Evolutionary conservation across 1,139 yeast species (phyloP).

Genomic region (Sugiyamaella grinbergsii): DNA sequence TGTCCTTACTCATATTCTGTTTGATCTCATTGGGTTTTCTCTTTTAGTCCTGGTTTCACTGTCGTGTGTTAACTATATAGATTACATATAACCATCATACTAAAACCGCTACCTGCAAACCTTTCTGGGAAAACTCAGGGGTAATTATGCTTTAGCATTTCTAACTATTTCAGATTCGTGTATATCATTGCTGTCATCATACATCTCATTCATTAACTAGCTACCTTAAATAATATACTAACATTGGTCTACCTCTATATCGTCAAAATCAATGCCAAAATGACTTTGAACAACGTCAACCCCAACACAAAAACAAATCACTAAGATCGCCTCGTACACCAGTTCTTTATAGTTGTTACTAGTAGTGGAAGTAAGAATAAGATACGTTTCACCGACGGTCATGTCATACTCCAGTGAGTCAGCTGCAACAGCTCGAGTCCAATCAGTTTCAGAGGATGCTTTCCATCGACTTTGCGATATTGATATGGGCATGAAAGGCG

Average conservation of each 20-base stretch:
- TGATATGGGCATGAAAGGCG: constrained; percentile 20
- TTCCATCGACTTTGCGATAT: constrained; percentile 10
- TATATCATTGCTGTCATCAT: no score
- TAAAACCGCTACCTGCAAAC: no score
- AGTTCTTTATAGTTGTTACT: constrained; percentile 4
- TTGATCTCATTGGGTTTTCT: no score
- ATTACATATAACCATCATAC: no score
- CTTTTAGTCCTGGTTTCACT: no score
- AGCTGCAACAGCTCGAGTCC: constrained; percentile 2
- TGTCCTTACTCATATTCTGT: no score
- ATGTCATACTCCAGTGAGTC: constrained; percentile 14
- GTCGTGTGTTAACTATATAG: no score
- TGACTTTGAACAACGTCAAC: constrained; percentile 6
- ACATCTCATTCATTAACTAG: no score
- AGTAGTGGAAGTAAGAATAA: not conserved
- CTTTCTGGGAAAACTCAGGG: no score
- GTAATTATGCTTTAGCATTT: no score
- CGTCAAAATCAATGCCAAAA: constrained; percentile 2
- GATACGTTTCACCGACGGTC: constrained; percentile 13
- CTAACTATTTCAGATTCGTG: no score
- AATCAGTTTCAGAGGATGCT: constrained; percentile 11
- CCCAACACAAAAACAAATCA: constrained; percentile 17
- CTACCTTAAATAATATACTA: no score
- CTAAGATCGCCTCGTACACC: constrained; percentile 10
- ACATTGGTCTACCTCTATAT: not conserved